Evolutionary conservation across 192 early-diverging fungal species (phyloP).

Genomic region (Allomyces macrogynus): DNA sequence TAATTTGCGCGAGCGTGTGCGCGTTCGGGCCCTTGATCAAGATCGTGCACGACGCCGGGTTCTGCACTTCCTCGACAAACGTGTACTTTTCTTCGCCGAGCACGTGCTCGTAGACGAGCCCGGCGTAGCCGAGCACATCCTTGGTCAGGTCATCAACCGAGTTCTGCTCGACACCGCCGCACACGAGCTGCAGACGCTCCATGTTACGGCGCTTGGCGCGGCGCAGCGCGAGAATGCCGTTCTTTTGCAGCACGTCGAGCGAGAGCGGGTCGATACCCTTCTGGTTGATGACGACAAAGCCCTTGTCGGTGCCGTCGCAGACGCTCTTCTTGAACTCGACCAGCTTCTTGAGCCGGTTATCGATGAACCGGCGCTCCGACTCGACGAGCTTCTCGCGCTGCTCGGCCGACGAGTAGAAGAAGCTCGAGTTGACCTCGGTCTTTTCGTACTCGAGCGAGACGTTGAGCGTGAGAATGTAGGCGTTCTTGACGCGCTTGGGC

Average conservation of each 20-base stretch:
- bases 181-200: constrained; percentile 90
- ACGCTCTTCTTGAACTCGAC: constrained; percentile 95
- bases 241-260: constrained; percentile 87
- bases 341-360: constrained; percentile 80
- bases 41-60: constrained; percentile 76
- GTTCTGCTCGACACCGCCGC: constrained; percentile 90
- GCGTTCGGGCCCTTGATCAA: constrained; percentile 88
- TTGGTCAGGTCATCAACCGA: constrained; percentile 87
- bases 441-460: constrained; percentile 92
- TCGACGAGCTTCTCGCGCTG: constrained; percentile 97
- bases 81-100: constrained; percentile 98
- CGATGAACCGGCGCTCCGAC: constrained; percentile 88
- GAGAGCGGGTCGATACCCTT: constrained; percentile 98
- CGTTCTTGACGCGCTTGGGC: constrained; percentile 82
- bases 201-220: constrained; percentile 98
- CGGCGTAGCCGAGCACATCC: constrained; percentile 70
- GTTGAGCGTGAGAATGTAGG: constrained; percentile 83
- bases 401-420: constrained; percentile 94
- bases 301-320: constrained; percentile 59
- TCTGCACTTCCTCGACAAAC: constrained; percentile 86
- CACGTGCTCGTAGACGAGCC: constrained; percentile 85
- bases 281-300: constrained; percentile 96
- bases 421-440: constrained; percentile 90
- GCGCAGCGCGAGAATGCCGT: constrained; percentile 81
- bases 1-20: constrained; percentile 82